These are phyloP conservation scores for Penicillium sp. DNA, from an alignment of 2,329 filamentous ascomycete genomes.

Conservation along the genomic window DNA sequence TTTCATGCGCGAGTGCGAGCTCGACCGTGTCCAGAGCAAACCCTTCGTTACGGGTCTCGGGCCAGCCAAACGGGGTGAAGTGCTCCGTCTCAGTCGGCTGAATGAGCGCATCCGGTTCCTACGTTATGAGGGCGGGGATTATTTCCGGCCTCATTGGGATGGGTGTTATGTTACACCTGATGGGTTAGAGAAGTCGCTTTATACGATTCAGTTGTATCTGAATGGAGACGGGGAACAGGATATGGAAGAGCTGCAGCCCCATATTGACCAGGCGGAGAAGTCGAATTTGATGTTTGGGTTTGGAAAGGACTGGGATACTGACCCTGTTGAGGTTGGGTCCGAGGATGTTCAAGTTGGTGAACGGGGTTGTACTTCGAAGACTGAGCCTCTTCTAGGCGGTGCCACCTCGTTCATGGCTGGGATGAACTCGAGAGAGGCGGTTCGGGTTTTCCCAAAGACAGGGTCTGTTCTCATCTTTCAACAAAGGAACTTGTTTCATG, in stretches of 20 bases:
- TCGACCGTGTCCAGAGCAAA: constrained; percentile 38
- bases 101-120: constrained; percentile 76
- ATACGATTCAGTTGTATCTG: constrained; percentile 57
- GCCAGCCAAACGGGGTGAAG: constrained; percentile 43
- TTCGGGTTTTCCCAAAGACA: constrained; percentile 49
- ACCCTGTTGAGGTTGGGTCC: constrained; percentile 13
- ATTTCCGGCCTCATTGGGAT: constrained; percentile 71
- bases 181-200: constrained; percentile 49
- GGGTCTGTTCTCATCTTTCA: constrained; percentile 58
- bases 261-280: constrained; percentile 18
- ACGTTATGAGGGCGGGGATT: constrained; percentile 68
- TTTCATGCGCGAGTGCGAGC: constrained; percentile 48
- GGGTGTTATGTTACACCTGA: constrained; percentile 59
- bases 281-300: constrained; percentile 4
- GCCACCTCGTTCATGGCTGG: constrained; percentile 52
- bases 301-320: constrained; percentile 15
- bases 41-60: constrained; percentile 47
- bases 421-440: constrained; percentile 30
- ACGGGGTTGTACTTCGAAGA: not conserved
- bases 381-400: constrained; percentile 48
- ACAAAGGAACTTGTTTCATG: constrained; percentile 52
- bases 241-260: constrained; percentile 24
- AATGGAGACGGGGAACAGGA: constrained; percentile 45
- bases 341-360: not conserved
- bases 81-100: constrained; percentile 43